phyloP scores from a whole-genome alignment of 176 grass and related monocot species.

The Oryza glaberrima region DNA sequence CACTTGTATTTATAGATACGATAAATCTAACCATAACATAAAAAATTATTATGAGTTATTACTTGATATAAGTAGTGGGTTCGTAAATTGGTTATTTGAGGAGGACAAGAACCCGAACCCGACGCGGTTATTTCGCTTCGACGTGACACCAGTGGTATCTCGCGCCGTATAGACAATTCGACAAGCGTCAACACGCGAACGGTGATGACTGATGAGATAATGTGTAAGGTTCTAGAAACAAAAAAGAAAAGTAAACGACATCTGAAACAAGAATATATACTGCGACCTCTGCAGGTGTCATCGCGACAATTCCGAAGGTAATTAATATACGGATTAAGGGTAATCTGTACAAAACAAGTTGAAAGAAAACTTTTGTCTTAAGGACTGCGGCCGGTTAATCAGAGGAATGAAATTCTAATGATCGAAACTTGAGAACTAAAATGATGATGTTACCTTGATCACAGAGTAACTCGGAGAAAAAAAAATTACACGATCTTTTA shows the following conservation, averaged over 20 bases:
- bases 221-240: neutral
- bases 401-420: neutral
- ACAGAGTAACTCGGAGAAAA: neutral
- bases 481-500: neutral
- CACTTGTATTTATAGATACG: too few relatives aligned
- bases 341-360: conserved; percentile 15
- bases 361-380: neutral
- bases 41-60: too few relatives aligned
- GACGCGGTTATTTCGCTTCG: neutral
- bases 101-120: neutral
- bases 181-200: neutral
- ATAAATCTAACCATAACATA: too few relatives aligned
- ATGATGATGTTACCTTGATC: neutral
- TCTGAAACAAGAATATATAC: neutral
- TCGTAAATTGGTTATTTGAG: neutral
- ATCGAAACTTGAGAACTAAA: neutral
- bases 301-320: neutral
- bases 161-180: neutral
- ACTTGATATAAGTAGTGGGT: too few relatives aligned
- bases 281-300: too few relatives aligned
- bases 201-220: neutral
- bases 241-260: neutral
- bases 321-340: neutral
- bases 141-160: neutral
- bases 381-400: neutral